phyloP scores from a whole-genome alignment of 148 eudicot species.

The Cornus suecica region DNA sequence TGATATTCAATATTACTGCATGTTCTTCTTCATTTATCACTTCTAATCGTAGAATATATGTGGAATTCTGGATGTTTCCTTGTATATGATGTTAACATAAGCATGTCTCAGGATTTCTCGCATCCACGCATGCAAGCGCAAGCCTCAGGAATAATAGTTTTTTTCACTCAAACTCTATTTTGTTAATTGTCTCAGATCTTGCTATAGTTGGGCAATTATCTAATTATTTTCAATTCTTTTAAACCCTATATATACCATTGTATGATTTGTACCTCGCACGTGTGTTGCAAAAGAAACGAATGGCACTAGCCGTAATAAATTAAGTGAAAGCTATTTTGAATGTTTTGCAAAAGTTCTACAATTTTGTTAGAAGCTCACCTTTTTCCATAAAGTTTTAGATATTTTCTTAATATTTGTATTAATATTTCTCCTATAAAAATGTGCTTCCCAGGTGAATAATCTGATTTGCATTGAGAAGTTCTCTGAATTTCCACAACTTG shows the following conservation, averaged over 20 bases:
- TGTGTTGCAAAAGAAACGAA: too few relatives aligned
- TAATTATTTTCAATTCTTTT: too few relatives aligned
- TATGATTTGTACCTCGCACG: background rate
- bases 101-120: too few relatives aligned
- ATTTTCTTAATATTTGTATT: too few relatives aligned
- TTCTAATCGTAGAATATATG: background rate
- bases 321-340: background rate
- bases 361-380: background rate
- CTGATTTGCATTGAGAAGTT: slow-evolving; percentile 54
- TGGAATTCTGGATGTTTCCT: background rate
- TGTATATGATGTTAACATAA: background rate
- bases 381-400: background rate
- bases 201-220: background rate
- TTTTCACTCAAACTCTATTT: background rate
- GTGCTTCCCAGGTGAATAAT: slow-evolving; percentile 37
- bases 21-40: background rate
- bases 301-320: background rate
- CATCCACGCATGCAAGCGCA: too few relatives aligned
- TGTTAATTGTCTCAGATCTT: background rate
- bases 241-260: too few relatives aligned
- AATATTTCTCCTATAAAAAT: slow-evolving; percentile 6
- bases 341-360: background rate
- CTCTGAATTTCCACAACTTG: slow-evolving; percentile 53
- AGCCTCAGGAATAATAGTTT: background rate
- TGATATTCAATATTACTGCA: background rate